phyloP scores from a whole-genome alignment of 73 alveolate genomes.

The Stentor coeruleus region DNA sequence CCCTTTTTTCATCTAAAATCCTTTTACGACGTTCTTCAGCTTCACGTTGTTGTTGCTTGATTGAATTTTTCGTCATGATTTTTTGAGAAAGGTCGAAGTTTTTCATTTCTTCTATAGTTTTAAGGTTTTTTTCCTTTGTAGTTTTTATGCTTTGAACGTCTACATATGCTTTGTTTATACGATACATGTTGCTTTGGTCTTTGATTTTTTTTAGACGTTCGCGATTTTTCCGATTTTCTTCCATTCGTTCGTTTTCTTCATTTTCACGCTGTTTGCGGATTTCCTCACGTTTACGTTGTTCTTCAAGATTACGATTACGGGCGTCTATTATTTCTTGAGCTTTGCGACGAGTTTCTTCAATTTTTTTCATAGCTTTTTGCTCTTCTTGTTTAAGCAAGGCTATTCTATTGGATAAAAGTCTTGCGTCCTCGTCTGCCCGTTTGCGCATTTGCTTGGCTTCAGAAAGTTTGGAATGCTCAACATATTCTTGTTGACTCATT shows the following conservation, averaged over 20 bases:
- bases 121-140: not conserved
- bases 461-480: not conserved
- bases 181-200: not conserved
- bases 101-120: not conserved
- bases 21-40: constrained; percentile 31
- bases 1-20: constrained; percentile 26
- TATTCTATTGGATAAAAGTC: constrained; percentile 32
- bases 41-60: constrained; percentile 32
- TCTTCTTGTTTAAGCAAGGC: constrained; percentile 29
- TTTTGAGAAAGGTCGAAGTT: not conserved
- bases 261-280: not conserved
- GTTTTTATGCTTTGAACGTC: constrained; percentile 6
- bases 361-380: constrained; percentile 27
- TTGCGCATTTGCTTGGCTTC: constrained; percentile 23
- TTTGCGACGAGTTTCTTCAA: constrained; percentile 35
- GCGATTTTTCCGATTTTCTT: not conserved
- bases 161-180: not conserved
- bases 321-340: constrained; percentile 14
- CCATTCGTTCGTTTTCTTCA: not conserved
- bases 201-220: not conserved
- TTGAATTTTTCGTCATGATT: not conserved
- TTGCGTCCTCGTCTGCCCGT: constrained; percentile 24
- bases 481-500: not conserved
- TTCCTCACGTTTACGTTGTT: not conserved
- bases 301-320: not conserved